These are phyloP conservation scores for Boechera retrofracta DNA, from an alignment of 345 rosid genomes.

Conservation along the genomic window DNA sequence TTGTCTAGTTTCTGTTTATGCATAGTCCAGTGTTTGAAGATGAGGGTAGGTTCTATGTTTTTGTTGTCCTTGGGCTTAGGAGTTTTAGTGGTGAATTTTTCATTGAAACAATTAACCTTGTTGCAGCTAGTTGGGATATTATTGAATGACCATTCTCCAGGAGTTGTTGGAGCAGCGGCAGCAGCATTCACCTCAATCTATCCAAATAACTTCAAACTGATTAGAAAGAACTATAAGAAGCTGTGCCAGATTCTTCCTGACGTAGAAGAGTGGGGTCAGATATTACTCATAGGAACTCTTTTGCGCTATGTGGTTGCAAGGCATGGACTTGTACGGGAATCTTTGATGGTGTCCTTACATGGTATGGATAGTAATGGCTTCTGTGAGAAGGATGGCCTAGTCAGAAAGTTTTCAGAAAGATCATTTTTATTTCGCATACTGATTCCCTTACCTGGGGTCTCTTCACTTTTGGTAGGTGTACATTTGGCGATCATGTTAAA, in stretches of 20 bases:
- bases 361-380: constrained; percentile 46
- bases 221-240: constrained; percentile 73
- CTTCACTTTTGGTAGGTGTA: constrained; percentile 59
- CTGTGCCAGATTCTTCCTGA: constrained; percentile 93
- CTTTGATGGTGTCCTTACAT: constrained; percentile 75
- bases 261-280: constrained; percentile 99
- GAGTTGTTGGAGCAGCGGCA: constrained; percentile 96
- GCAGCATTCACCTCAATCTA: constrained; percentile 87
- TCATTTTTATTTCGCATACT: not conserved
- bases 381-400: constrained; percentile 55
- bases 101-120: constrained; percentile 20
- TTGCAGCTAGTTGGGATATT: constrained; percentile 84
- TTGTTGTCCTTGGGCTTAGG: constrained; percentile 1
- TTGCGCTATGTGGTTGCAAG: constrained; percentile 77
- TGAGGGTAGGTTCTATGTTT: constrained; percentile 1
- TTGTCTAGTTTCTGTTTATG: constrained; percentile 1
- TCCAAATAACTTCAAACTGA: constrained; percentile 75
- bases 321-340: constrained; percentile 90
- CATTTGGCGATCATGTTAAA: constrained; percentile 64
- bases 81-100: not conserved
- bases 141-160: constrained; percentile 84
- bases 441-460: not conserved
- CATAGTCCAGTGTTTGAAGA: constrained; percentile 13
- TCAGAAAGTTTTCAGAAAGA: not conserved
- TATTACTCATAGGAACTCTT: constrained; percentile 76